These are phyloP conservation scores for Penicillium sp. DNA, from an alignment of 2,329 filamentous ascomycete genomes.

Conservation along the genomic window DNA sequence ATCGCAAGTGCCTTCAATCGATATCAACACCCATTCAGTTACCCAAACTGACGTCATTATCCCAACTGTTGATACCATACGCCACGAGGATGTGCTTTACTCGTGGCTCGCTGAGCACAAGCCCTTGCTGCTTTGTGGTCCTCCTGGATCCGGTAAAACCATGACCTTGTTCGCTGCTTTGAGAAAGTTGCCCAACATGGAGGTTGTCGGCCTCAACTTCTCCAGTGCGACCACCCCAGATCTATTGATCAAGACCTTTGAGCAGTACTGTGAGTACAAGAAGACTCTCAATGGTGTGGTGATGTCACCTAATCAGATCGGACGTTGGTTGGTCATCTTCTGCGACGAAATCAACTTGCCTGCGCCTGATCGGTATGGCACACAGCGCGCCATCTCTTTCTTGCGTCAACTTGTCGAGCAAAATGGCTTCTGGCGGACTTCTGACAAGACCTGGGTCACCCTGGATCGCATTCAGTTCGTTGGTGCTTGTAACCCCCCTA, in stretches of 20 bases:
- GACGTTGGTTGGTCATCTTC: constrained; percentile 96
- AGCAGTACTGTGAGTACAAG: constrained; percentile 99
- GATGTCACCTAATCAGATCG: constrained; percentile 93
- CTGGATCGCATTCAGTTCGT: constrained; percentile 98
- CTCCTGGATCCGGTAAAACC: constrained; percentile 97
- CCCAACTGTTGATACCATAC: constrained; percentile 92
- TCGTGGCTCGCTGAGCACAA: constrained; percentile 99
- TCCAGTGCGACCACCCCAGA: constrained; percentile 98
- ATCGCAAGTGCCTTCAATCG: constrained; percentile 86
- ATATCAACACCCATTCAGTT: constrained; percentile 97
- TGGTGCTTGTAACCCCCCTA: constrained; percentile 96
- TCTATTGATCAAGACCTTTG: constrained; percentile 96
- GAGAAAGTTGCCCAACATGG: constrained; percentile 96
- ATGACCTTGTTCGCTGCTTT: constrained; percentile 99
- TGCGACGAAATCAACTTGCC: constrained; percentile 99
- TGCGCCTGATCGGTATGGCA: constrained; percentile 95
- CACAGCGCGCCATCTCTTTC: constrained; percentile 96
- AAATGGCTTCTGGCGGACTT: constrained; percentile 98
- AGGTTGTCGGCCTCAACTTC: constrained; percentile 98
- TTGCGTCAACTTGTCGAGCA: constrained; percentile 96
- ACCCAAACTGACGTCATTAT: constrained; percentile 98
- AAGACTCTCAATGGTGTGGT: constrained; percentile 97
- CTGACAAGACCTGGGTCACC: constrained; percentile 96
- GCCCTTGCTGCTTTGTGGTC: constrained; percentile 91
- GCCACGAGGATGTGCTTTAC: constrained; percentile 98